phyloP scores from a whole-genome alignment of 352 stramenopile genomes.

The Elongisporangium undulatum region DNA sequence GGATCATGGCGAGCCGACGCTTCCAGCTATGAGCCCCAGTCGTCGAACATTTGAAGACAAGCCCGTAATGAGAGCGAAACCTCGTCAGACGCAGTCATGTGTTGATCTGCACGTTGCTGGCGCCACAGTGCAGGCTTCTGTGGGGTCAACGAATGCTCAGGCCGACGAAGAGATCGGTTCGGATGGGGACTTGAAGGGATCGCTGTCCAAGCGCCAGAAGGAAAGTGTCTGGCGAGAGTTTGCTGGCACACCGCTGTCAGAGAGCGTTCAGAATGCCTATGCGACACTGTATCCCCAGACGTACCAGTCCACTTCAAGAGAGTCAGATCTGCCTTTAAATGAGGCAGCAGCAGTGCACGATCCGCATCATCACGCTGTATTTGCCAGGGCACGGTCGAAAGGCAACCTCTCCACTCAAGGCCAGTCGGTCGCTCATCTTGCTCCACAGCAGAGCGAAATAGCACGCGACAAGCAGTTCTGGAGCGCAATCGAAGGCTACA shows the following conservation, averaged over 20 bases:
- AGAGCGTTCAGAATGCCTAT: constrained; percentile 54
- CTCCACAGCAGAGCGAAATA: constrained; percentile 7
- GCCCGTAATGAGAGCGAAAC: neutral
- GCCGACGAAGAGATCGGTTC: neutral
- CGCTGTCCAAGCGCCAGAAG: constrained; percentile 31
- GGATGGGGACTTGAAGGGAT: constrained; percentile 1
- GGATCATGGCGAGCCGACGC: neutral
- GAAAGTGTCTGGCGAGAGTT: constrained; percentile 45
- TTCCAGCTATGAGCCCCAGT: neutral
- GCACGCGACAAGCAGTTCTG: constrained; percentile 50
- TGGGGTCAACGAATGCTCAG: neutral
- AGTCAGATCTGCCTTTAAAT: neutral
- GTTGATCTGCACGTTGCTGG: neutral
- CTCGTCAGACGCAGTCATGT: neutral
- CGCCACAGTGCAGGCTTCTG: neutral
- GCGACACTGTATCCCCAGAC: constrained; percentile 45
- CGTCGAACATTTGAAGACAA: neutral
- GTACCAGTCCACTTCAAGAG: constrained; percentile 13
- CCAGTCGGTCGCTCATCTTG: neutral
- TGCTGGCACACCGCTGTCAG: constrained; percentile 19
- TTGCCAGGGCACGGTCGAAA: neutral
- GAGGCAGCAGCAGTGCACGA: neutral
- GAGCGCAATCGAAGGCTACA: constrained; percentile 59
- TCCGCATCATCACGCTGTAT: neutral
- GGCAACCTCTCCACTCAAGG: neutral